Percentiles rank a stretch among this genome's conserved stretches.
These are phyloP conservation scores for Perilla frutescens DNA, from an alignment of 257 asterid genomes.

Conservation along the genomic window DNA sequence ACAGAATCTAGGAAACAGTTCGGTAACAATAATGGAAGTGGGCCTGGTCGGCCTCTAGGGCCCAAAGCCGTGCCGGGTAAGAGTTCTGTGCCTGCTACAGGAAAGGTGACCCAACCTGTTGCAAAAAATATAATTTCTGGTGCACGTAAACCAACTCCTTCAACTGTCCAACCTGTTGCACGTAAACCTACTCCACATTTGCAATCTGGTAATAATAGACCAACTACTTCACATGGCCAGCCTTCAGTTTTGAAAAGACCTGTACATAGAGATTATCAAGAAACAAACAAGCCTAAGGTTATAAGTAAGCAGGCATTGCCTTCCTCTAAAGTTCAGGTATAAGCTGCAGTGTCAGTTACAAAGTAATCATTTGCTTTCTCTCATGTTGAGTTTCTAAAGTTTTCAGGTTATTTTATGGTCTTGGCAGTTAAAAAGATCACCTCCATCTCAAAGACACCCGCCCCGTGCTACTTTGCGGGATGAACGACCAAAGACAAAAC, in stretches of 20 bases:
- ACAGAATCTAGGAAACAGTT: slow-evolving; percentile 54
- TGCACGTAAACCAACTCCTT: slow-evolving; percentile 44
- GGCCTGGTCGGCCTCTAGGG: slow-evolving; percentile 77
- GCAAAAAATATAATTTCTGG: slow-evolving; percentile 41
- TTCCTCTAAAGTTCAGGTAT: slow-evolving; percentile 56
- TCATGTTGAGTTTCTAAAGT: neutral
- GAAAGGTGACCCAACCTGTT: slow-evolving; percentile 45
- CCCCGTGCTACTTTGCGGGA: slow-evolving; percentile 46
- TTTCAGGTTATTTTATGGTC: slow-evolving; percentile 8
- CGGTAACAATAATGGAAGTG: slow-evolving; percentile 62
- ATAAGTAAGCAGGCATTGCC: slow-evolving; percentile 48
- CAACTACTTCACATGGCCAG: slow-evolving; percentile 45
- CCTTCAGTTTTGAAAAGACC: slow-evolving; percentile 53
- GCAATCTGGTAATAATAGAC: slow-evolving; percentile 44
- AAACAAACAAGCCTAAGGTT: slow-evolving; percentile 55
- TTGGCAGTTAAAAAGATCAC: slow-evolving; percentile 57
- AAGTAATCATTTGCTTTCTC: neutral
- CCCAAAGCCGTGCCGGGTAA: slow-evolving; percentile 54
- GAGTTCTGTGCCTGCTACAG: slow-evolving; percentile 44
- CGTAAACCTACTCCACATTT: slow-evolving; percentile 40
- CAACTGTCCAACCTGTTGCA: slow-evolving; percentile 36
- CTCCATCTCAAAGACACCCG: slow-evolving; percentile 48
- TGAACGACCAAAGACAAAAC: slow-evolving; percentile 58
- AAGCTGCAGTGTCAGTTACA: neutral
- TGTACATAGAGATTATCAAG: slow-evolving; percentile 46